Percentiles rank a stretch among this genome's conserved stretches.
These are phyloP conservation scores for Harrya chromipes DNA, from an alignment of 768 basidiomycete species.

Conservation along the genomic window DNA sequence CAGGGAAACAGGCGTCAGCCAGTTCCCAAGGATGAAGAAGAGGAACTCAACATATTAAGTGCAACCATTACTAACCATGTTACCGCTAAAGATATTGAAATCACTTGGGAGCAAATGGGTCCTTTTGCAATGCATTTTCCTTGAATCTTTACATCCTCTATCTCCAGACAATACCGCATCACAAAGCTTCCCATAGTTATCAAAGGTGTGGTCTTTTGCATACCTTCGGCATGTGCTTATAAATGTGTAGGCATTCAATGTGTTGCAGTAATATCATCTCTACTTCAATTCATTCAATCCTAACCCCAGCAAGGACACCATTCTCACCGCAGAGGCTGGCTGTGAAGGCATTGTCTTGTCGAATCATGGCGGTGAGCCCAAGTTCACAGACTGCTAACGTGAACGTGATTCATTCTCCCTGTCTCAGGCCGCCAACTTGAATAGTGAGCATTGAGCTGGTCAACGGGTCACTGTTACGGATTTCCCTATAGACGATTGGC, in stretches of 20 bases:
- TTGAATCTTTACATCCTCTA: background rate
- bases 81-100: slow-evolving; percentile 64
- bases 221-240: slow-evolving; percentile 5
- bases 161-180: slow-evolving; percentile 64
- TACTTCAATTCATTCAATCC: background rate
- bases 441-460: slow-evolving; percentile 46
- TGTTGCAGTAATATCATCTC: slow-evolving; percentile 47
- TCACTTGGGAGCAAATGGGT: slow-evolving; percentile 71
- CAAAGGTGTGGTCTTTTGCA: slow-evolving; percentile 47
- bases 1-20: slow-evolving; percentile 25
- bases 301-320: slow-evolving; percentile 61
- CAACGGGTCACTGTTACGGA: too few species aligned
- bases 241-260: slow-evolving; percentile 58
- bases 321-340: slow-evolving; percentile 78
- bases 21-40: slow-evolving; percentile 32
- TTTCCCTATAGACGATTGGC: too few species aligned
- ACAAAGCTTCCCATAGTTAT: slow-evolving; percentile 71
- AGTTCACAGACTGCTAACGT: background rate
- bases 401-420: background rate
- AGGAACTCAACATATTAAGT: slow-evolving; percentile 44
- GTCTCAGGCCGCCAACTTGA: slow-evolving; percentile 69
- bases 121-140: background rate
- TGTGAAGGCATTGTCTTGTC: slow-evolving; percentile 86
- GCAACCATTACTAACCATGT: slow-evolving; percentile 68
- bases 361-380: slow-evolving; percentile 77